phyloP scores from a whole-genome alignment of 768 basidiomycete species.

The Lentinula detonsa region DNA sequence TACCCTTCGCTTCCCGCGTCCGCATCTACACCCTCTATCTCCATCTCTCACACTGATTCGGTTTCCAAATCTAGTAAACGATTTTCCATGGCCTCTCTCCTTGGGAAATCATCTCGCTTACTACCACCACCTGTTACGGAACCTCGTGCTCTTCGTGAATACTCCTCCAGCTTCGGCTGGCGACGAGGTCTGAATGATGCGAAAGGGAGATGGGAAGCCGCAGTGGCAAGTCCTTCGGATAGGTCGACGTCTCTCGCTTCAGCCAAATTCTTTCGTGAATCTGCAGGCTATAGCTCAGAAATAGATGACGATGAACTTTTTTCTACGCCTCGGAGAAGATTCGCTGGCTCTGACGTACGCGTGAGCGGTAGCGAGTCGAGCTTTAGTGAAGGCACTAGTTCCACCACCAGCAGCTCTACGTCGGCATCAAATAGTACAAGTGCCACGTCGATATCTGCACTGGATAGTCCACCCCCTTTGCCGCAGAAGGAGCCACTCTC shows the following conservation, averaged over 20 bases:
- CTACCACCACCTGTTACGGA: constrained; percentile 42
- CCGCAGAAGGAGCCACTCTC: not conserved
- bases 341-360: not conserved
- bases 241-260: not conserved
- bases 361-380: constrained; percentile 1
- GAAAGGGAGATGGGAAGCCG: not conserved
- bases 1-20: not conserved
- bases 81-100: constrained; percentile 32
- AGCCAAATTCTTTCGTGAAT: not conserved
- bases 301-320: constrained; percentile 4
- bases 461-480: not conserved
- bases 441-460: not conserved
- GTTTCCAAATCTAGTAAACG: constrained; percentile 14
- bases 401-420: not conserved
- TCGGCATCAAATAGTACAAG: constrained; percentile 4
- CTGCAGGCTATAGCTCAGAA: not conserved
- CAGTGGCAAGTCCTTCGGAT: not conserved
- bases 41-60: not conserved
- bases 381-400: not conserved
- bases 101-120: constrained; percentile 14
- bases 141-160: constrained; percentile 39
- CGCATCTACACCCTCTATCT: not conserved
- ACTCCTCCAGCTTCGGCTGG: constrained; percentile 38
- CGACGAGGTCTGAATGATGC: constrained; percentile 22
- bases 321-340: not conserved